Evolutionary conservation across 192 early-diverging fungal species (phyloP), one percentile per base, ranked within the genome.

Genomic region (Gaertneriomyces semiglobifer): DNA sequence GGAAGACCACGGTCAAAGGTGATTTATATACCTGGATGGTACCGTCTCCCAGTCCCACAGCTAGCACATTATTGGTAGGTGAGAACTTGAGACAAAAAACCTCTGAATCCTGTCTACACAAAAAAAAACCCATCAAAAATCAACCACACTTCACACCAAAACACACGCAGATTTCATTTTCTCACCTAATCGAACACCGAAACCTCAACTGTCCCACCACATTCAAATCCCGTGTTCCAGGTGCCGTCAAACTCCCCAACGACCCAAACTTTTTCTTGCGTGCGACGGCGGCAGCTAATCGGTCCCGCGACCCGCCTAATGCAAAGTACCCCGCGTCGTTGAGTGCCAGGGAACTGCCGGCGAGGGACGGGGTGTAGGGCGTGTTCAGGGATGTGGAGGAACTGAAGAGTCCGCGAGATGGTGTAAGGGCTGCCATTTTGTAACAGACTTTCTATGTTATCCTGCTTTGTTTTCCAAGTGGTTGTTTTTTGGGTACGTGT

Each of bases 61-160:
- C 79, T 18, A 85, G 42, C 57, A 72, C 84, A 41, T 75, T 71
- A 16, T 80, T 75, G 60, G 79, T 72, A 6, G 63, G 75, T 4
- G 83, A 84, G 67, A 84, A 85, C 48, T 82, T 84, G 16, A 81
- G 62, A 4, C 66, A 57, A 61, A 61, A 81, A 3, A 84, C 59
- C 57, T 84, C 82, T 3, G 74, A 67, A 5, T 43, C 38, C 45
- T 77, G 75, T 58, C 73, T 83, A 33, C 25, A 33, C 25, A 33
- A 33, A 33, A 0, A 33, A 33, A 33, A 1, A 33, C 25, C 0
- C 12, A n/a, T 0, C 55, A 33, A 57, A 25, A 1, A 12, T 11
- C 33, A 20, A n/a, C 48, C 48, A 50, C 16, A 12, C 0, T 0
- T 1, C 48, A 12, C 12, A 50, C 12, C n/a, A n/a, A 57, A 0